These are phyloP conservation scores for Pythium dissotocum DNA, from an alignment of 352 stramenopile genomes.

Conservation along the genomic window DNA sequence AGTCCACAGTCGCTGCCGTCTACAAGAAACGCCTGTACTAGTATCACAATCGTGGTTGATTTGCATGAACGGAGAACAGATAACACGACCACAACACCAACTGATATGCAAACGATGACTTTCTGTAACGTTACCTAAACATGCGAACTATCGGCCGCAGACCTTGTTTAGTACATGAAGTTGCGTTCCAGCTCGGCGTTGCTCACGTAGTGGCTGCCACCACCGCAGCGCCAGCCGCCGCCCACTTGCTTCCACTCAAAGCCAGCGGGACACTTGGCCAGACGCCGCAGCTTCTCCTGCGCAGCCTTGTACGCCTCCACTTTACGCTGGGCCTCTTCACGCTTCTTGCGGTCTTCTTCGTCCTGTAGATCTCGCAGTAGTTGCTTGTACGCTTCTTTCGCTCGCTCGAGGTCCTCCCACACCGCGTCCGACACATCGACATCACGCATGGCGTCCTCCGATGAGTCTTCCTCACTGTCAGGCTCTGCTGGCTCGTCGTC, in stretches of 20 bases:
- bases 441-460: constrained; percentile 34
- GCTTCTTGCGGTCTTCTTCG: constrained; percentile 34
- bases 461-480: constrained; percentile 21
- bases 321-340: constrained; percentile 32
- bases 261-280: constrained; percentile 66
- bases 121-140: too few relatives aligned
- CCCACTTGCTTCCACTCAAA: constrained; percentile 66
- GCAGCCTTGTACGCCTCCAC: constrained; percentile 18
- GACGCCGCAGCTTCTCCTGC: constrained; percentile 61
- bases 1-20: constrained; percentile 19
- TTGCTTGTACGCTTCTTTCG: constrained; percentile 55
- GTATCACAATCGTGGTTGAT: too few relatives aligned
- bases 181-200: constrained; percentile 58
- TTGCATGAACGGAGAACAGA: too few relatives aligned
- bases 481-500: constrained; percentile 27
- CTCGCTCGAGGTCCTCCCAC: constrained; percentile 66
- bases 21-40: constrained; percentile 18
- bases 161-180: constrained; percentile 44
- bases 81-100: too few relatives aligned
- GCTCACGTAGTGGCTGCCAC: constrained; percentile 74
- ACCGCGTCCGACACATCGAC: constrained; percentile 56
- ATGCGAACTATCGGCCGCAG: too few relatives aligned
- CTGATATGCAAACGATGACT: too few relatives aligned
- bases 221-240: constrained; percentile 76
- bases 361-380: constrained; percentile 35